Conservation (phyloP, 495 filamentous ascomycete genomes). For the Pyronema omphalodes region DNA sequence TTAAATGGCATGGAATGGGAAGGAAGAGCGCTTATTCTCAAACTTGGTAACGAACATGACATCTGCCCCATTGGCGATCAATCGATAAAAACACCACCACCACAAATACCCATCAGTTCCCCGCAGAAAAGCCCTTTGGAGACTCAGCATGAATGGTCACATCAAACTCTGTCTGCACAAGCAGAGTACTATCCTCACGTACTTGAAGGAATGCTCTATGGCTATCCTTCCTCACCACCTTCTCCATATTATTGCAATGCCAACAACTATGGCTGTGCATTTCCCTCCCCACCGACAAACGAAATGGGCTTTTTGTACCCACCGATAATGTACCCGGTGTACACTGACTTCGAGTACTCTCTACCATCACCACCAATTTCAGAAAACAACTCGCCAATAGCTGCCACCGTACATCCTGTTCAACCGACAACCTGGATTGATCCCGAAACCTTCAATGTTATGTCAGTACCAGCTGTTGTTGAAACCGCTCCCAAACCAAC, state of each 20-base stretch:
- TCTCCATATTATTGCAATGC: background rate
- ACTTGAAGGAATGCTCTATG: background rate
- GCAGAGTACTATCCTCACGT: background rate
- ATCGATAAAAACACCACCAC: background rate
- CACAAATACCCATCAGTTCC: background rate
- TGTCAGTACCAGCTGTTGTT: constrained; percentile 7
- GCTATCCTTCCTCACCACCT: background rate
- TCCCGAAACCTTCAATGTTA: constrained; percentile 7
- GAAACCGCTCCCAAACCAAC: too few relatives aligned
- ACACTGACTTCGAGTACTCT: background rate
- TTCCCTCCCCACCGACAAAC: background rate
- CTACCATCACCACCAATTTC: too few relatives aligned
- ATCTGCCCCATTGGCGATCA: constrained; percentile 5
- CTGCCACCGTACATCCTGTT: background rate
- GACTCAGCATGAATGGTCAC: background rate
- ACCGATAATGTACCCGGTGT: background rate
- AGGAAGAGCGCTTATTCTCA: constrained; percentile 8
- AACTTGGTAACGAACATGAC: constrained; percentile 9
- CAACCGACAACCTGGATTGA: background rate
- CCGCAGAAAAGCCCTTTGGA: too few relatives aligned
- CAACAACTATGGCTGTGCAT: background rate
- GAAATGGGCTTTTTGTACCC: too few relatives aligned
- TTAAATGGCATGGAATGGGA: constrained; percentile 10
- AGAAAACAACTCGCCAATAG: background rate
- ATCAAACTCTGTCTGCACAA: background rate